Evolutionary conservation across 163 green algal species (phyloP).

Genomic region (Scenedesmus sp.): DNA sequence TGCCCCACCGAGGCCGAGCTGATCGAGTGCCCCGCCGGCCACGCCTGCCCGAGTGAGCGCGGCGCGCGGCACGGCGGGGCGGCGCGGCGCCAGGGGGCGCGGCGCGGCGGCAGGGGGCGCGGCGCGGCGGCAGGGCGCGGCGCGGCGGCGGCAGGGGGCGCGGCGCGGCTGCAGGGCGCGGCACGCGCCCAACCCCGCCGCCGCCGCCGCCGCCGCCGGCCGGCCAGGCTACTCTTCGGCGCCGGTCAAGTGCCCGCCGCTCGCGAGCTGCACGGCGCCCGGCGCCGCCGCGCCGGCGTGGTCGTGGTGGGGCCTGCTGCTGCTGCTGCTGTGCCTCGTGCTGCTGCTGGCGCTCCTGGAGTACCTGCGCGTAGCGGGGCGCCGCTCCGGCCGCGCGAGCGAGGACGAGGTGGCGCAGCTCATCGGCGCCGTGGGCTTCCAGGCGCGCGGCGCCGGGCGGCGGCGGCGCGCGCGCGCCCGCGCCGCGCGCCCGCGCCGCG

Average conservation of each 20-base stretch:
- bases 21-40: background rate
- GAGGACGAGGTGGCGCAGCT: conserved; percentile 45
- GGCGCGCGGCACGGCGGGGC: background rate
- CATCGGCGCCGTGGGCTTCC: conserved; percentile 26
- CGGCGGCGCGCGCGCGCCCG: no score
- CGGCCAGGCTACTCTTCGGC: background rate
- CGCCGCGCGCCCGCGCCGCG: no score
- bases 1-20: background rate
- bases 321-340: conserved; percentile 32
- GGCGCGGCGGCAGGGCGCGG: background rate
- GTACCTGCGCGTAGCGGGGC: background rate
- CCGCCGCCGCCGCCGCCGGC: background rate
- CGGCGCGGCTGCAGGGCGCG: background rate
- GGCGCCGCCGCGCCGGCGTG: background rate
- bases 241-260: background rate
- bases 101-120: background rate
- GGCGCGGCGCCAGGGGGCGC: background rate
- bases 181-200: background rate
- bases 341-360: conserved; percentile 20
- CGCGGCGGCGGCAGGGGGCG: background rate
- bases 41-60: conserved; percentile 18
- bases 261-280: background rate
- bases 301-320: conserved; percentile 24
- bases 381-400: background rate
- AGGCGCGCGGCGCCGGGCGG: background rate